These are phyloP conservation scores for Pyrus betulifolia DNA, from an alignment of 306 rosid species.

Conservation along the genomic window DNA sequence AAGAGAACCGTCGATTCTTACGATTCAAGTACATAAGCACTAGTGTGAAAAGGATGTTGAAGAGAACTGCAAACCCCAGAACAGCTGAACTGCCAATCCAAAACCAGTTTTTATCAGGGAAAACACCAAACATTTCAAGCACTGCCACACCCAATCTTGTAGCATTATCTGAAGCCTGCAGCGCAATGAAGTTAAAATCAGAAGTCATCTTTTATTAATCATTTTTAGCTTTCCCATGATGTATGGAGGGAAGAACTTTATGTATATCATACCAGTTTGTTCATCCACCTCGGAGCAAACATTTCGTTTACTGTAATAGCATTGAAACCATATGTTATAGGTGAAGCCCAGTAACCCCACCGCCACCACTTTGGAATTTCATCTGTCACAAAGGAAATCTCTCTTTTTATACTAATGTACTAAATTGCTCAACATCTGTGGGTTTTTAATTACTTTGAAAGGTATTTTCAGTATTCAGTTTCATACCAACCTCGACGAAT, in stretches of 20 bases:
- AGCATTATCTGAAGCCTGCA: constrained; percentile 43
- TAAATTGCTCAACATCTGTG: neutral
- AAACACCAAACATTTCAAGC: constrained; percentile 40
- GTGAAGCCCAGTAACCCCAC: constrained; percentile 92
- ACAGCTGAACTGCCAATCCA: constrained; percentile 82
- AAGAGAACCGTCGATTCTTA: constrained; percentile 31
- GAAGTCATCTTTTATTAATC: neutral
- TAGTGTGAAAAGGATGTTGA: constrained; percentile 75
- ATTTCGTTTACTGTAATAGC: constrained; percentile 72
- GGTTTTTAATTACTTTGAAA: neutral
- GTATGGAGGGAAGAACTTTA: neutral
- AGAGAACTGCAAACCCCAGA: constrained; percentile 50
- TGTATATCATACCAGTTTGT: constrained; percentile 35
- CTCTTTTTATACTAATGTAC: neutral
- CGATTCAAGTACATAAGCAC: constrained; percentile 74
- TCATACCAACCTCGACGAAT: constrained; percentile 60
- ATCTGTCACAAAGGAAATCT: constrained; percentile 34
- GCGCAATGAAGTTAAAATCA: neutral
- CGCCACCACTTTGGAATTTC: constrained; percentile 84
- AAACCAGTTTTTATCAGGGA: constrained; percentile 42
- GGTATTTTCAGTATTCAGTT: neutral
- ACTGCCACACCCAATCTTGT: constrained; percentile 49
- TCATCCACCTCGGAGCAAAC: constrained; percentile 89
- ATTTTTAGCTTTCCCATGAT: neutral
- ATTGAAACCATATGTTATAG: constrained; percentile 67